Evolutionary conservation across 192 early-diverging fungal genomes (phyloP).

Genomic region (Gonapodya prolifera): DNA sequence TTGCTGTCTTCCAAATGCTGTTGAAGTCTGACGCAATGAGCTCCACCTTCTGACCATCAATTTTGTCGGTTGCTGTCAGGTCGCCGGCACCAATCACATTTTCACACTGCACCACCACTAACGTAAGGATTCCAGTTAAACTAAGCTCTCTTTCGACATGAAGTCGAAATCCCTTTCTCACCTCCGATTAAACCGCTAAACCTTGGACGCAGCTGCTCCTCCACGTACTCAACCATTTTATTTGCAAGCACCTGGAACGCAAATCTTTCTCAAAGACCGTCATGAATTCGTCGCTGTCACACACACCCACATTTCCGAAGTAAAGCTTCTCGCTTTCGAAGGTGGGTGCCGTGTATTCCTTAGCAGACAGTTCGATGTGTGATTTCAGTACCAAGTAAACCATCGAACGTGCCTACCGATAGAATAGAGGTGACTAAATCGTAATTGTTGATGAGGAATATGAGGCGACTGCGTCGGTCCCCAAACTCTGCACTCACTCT

Average conservation of each 20-base stretch:
- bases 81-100: no score
- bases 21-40: constrained; percentile 62
- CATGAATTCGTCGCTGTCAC: no score
- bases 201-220: constrained; percentile 67
- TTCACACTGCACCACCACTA: no score
- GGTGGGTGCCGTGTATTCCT: constrained; percentile 29
- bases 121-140: no score
- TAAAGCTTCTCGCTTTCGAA: constrained; percentile 31
- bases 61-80: no score
- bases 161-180: no score
- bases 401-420: constrained; percentile 41
- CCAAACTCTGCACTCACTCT: constrained; percentile 57
- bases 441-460: constrained; percentile 92
- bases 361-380: background rate
- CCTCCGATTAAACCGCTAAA: constrained; percentile 72
- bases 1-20: constrained; percentile 58
- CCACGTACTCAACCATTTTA: constrained; percentile 70
- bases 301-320: background rate
- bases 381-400: constrained; percentile 24
- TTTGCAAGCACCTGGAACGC: constrained; percentile 42
- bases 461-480: constrained; percentile 52
- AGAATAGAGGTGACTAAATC: constrained; percentile 76
- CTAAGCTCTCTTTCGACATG: no score
- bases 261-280: no score
- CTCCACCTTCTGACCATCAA: no score